Conservation (phyloP, 768 basidiomycete genomes). For the Harrya chromipes region DNA sequence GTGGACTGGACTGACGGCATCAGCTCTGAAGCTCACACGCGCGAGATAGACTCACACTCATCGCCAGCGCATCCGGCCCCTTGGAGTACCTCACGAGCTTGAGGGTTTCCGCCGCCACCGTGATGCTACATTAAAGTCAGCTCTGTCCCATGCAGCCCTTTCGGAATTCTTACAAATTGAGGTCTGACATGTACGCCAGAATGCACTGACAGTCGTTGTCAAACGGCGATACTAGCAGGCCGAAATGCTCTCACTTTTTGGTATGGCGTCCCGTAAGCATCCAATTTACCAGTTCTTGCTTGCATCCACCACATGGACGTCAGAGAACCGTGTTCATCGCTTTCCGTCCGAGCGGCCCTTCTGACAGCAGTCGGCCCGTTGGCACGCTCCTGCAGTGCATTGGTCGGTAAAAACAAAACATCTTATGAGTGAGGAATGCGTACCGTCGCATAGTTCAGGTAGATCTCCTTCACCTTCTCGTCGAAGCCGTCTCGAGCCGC, state of each 20-base stretch:
- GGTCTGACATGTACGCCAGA: constrained; percentile 73
- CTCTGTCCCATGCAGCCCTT: background rate
- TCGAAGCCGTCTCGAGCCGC: constrained; percentile 31
- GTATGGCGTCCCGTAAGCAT: constrained; percentile 64
- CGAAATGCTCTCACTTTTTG: constrained; percentile 55
- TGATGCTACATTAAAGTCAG: constrained; percentile 44
- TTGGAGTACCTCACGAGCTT: constrained; percentile 48
- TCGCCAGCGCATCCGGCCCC: constrained; percentile 50
- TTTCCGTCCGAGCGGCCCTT: constrained; percentile 43
- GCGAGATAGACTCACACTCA: constrained; percentile 50
- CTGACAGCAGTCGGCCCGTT: constrained; percentile 70
- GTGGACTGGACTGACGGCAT: constrained; percentile 40
- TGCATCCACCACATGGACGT: constrained; percentile 79
- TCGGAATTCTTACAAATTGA: constrained; percentile 59
- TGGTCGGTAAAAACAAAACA: constrained; percentile 16
- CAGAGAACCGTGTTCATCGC: constrained; percentile 44
- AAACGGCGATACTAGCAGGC: background rate
- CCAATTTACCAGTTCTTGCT: constrained; percentile 52
- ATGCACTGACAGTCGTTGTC: constrained; percentile 54
- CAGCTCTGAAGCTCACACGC: constrained; percentile 1
- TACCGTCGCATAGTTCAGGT: constrained; percentile 28
- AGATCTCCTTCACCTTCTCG: constrained; percentile 33
- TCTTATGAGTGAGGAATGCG: constrained; percentile 15
- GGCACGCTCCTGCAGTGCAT: constrained; percentile 51
- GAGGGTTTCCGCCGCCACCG: constrained; percentile 49